Evolutionary conservation across 768 basidiomycete genomes (phyloP).

Genomic region (Gloeopeniophorella convolvens): DNA sequence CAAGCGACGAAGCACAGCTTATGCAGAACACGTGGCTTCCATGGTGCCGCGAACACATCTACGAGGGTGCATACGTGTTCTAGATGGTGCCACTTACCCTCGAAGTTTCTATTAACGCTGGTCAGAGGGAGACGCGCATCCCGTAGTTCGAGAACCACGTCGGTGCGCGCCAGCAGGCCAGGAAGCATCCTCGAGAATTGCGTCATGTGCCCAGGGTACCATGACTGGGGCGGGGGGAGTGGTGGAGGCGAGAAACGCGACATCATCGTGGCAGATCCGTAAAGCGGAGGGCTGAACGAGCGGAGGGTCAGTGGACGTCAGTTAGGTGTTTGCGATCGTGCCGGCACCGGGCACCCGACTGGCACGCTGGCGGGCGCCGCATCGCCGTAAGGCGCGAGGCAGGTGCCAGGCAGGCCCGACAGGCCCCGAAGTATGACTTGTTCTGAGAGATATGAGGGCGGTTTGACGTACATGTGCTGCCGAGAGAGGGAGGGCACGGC

Average conservation of each 20-base stretch:
- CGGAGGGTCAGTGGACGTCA: constrained; percentile 6
- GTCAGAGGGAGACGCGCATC: constrained; percentile 91
- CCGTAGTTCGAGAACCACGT: constrained; percentile 90
- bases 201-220: constrained; percentile 97
- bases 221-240: constrained; percentile 75
- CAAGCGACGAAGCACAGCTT: constrained; percentile 1
- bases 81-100: constrained; percentile 39
- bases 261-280: constrained; percentile 26
- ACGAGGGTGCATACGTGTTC: background rate
- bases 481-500: background rate
- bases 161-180: constrained; percentile 67
- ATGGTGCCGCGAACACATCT: constrained; percentile 1
- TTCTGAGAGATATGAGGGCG: background rate
- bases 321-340: constrained; percentile 10
- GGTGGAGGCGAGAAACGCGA: constrained; percentile 35
- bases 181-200: constrained; percentile 76
- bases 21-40: constrained; percentile 2
- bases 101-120: constrained; percentile 85
- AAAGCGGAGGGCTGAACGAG: background rate
- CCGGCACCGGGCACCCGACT: background rate
- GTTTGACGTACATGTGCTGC: constrained; percentile 15
- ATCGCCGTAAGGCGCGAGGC: background rate
- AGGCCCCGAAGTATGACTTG: background rate
- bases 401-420: background rate
- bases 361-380: background rate